Evolutionary conservation across 2,329 filamentous ascomycete species (phyloP).

Genomic region (Achaetomium macrosporum): DNA sequence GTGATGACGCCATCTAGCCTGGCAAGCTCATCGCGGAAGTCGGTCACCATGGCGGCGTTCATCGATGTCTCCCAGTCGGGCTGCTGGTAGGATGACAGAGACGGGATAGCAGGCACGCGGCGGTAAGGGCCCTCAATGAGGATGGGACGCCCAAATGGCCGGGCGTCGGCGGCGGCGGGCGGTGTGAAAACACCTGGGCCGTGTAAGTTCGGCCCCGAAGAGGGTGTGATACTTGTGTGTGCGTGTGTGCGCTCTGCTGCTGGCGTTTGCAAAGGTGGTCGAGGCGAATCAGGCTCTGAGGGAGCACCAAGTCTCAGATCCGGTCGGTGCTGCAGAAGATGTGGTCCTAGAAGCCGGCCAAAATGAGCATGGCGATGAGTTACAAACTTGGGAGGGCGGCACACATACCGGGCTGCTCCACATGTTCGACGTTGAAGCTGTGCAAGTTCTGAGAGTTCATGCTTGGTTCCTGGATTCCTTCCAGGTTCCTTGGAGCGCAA

Average conservation of each 20-base stretch:
- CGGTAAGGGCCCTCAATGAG: conserved; percentile 22
- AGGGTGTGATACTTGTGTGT: conserved; percentile 20
- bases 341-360: conserved; percentile 17
- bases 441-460: conserved; percentile 32
- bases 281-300: not conserved
- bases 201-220: conserved; percentile 37
- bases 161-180: conserved; percentile 27
- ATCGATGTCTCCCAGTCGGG: conserved; percentile 15
- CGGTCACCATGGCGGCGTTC: conserved; percentile 22
- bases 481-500: conserved; percentile 9
- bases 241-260: not conserved
- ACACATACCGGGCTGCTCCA: conserved; percentile 29
- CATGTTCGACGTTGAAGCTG: conserved; percentile 32
- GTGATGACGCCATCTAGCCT: conserved; percentile 52
- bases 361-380: conserved; percentile 8
- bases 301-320: conserved; percentile 15
- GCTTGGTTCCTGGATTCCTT: conserved; percentile 13
- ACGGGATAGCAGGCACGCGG: conserved; percentile 18
- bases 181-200: conserved; percentile 37
- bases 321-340: conserved; percentile 13
- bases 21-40: conserved; percentile 48
- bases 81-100: conserved; percentile 15
- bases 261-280: conserved; percentile 1
- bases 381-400: not conserved
- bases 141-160: conserved; percentile 23